Evolutionary conservation across 352 stramenopile species (phyloP), one percentile per base, ranked within the genome.

Genomic region (Pythium angustatum): DNA sequence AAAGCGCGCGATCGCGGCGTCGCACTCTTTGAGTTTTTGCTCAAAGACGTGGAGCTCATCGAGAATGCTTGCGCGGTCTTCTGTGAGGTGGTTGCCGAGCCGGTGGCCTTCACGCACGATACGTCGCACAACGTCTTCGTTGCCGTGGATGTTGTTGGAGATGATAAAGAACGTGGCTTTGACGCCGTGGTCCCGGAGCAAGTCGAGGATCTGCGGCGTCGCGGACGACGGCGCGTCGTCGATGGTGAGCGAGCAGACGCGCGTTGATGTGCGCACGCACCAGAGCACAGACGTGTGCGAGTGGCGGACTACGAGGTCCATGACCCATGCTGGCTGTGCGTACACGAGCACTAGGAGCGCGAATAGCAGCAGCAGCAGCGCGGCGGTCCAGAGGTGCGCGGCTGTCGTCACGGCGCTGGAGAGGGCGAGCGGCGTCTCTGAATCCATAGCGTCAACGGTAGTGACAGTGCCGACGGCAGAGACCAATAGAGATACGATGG

Each of bases 81-180:
- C 84, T 9, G 85, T 93, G 17, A 95, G 72, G 68, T 95, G 86
- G 60, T 95, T 95, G 47, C 79, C 86, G 17, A 95, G 71, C 8
- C 64, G 68, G 62, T 95, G 86, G 17, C 86, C 86, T 53, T 95
- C 86, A n/a, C 68, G 64, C 26, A 95, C 83, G 28, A 95, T 95
- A 49, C 84, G 84, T 19, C 71, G 70, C 36, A 95, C 44, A 12
- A 89, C 73, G 11, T 90, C 72, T 62, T 95, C 86, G 47, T 84
- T 75, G 33, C 83, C 84, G 9, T 68, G 59, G 40, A 93, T 89
- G 52, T 85, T 74, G 58, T 72, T 65, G 3, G 83, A 90, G 72
- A 95, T 95, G 73, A 95, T 79, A 62, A 95, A 95, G 70, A 95
- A 95, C 52, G 86, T 93, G 51, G 87, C 87, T 43, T 81, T 84